phyloP scores from a whole-genome alignment of 1,139 yeast species.

The Diutina scorzettiae region DNA sequence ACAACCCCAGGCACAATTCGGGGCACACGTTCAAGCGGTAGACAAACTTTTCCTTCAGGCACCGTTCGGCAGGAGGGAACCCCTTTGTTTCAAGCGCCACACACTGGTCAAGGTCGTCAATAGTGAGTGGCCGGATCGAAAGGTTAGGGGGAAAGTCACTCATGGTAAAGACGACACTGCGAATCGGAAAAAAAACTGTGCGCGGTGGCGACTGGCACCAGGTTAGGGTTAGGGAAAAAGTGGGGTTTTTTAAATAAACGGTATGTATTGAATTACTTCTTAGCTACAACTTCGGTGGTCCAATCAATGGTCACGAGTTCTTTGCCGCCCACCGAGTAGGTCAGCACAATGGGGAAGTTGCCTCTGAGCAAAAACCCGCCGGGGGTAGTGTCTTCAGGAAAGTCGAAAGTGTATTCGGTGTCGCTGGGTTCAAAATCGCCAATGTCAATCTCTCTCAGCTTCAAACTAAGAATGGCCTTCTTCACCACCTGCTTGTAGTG shows the following conservation, averaged over 20 bases:
- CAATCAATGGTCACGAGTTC: conserved; percentile 17
- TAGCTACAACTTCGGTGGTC: conserved; percentile 15
- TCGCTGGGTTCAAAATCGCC: conserved; percentile 7
- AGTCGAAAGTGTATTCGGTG: conserved; percentile 14
- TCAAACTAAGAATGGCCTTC: conserved; percentile 27
- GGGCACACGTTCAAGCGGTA: conserved; percentile 78
- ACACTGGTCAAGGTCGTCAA: conserved; percentile 57
- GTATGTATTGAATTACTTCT: conserved; percentile 7
- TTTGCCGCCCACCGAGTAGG: conserved; percentile 18
- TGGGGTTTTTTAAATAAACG: not conserved
- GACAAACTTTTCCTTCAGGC: conserved; percentile 46
- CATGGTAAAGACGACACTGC: not conserved
- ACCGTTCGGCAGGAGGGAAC: conserved; percentile 58
- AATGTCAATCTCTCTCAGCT: conserved; percentile 20
- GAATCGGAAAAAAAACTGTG: not conserved
- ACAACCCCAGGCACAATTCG: conserved; percentile 81
- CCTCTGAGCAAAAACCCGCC: conserved; percentile 25
- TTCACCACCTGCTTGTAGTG: conserved; percentile 27
- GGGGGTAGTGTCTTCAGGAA: conserved; percentile 23
- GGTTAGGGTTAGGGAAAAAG: conserved; percentile 1
- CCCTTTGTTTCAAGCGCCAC: conserved; percentile 53
- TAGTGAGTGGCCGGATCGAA: conserved; percentile 70
- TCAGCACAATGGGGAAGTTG: conserved; percentile 18
- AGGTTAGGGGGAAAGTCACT: conserved; percentile 41
- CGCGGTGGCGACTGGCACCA: conserved; percentile 1